Base-by-base conservation (phyloP, 148 eudicot genomes). In the Diospyros lotus region DNA sequence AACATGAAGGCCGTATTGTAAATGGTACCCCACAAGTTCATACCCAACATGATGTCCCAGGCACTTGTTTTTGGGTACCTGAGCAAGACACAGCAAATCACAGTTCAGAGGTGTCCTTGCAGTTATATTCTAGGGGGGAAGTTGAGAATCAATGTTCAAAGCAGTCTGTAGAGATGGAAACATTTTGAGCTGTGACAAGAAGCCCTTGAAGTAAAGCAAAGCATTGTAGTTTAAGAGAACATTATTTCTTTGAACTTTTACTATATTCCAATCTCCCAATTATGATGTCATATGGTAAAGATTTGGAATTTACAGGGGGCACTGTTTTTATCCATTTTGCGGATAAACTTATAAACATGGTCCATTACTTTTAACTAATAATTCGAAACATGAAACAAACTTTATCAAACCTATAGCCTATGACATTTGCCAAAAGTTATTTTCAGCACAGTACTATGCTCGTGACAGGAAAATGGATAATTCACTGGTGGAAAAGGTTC, bases 11-110 rank as follows among this genome's bases (percentile, higher is more conserved):
- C 71, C 85, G 84, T 72, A 68, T 93, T 95, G 88, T 95, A 95
- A 58, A 95, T 83, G 73, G 98, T 90, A 38, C 99, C 98, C 99
- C 99, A 95, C 9, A 95, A 72, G 79, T 95, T 95, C 99, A 95
- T 95, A 39, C 99, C 99, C 28, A 95, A 74, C 99, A 95, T 95
- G 8, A 95, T 95, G 48, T 93, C 86, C 99, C 99, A 95, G 15
- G 99, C 99, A 55, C 85, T 89, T 40, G 99, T 95, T 78, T 95
- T 95, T 4, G 94, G 98, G 79, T 90, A 89, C 87, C 99, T 95
- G 82, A 66, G 59, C 39, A 79, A 28, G 66, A 42, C 28, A 71
- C 13, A 38, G 39, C 41, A 69, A 58, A 28, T 28, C 8, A n/a
- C 1, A 28, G 45, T 72, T 72, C 68, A 70, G 10, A 11, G 1